These are phyloP conservation scores for Fraxinus greggii DNA, from an alignment of 305 asterid species.

Conservation along the genomic window DNA sequence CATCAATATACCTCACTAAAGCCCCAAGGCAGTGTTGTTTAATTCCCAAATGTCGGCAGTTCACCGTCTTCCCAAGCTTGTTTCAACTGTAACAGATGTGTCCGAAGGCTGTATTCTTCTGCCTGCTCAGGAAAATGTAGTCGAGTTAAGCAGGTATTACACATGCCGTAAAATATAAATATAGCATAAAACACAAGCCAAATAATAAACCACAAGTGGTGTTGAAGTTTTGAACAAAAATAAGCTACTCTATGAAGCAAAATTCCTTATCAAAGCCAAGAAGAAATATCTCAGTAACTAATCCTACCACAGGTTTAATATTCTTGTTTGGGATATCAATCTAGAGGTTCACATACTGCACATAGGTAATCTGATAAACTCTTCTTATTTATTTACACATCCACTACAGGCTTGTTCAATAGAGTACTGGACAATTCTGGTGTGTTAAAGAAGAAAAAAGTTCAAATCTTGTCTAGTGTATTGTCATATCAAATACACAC, in stretches of 20 bases:
- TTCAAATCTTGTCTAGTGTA: background rate
- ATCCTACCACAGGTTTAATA: background rate
- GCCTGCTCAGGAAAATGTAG: constrained; percentile 44
- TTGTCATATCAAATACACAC: background rate
- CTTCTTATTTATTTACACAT: background rate
- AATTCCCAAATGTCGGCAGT: constrained; percentile 24
- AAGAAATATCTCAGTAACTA: background rate
- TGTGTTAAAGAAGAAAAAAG: background rate
- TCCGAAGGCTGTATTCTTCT: constrained; percentile 74
- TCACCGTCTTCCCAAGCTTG: constrained; percentile 41
- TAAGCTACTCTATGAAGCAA: background rate
- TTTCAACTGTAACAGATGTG: constrained; percentile 62
- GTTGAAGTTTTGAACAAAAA: background rate
- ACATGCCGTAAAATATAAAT: background rate
- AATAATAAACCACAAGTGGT: background rate
- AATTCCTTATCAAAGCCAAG: background rate
- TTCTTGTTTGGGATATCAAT: background rate
- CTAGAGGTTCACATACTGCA: background rate
- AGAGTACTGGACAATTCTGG: background rate
- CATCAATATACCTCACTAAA: constrained; percentile 27
- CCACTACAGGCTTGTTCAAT: background rate
- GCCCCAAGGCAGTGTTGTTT: background rate
- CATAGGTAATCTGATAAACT: background rate
- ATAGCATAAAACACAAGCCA: background rate
- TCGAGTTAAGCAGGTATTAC: background rate